phyloP scores from a whole-genome alignment of 495 filamentous ascomycete genomes.

The Collariella sp. region DNA sequence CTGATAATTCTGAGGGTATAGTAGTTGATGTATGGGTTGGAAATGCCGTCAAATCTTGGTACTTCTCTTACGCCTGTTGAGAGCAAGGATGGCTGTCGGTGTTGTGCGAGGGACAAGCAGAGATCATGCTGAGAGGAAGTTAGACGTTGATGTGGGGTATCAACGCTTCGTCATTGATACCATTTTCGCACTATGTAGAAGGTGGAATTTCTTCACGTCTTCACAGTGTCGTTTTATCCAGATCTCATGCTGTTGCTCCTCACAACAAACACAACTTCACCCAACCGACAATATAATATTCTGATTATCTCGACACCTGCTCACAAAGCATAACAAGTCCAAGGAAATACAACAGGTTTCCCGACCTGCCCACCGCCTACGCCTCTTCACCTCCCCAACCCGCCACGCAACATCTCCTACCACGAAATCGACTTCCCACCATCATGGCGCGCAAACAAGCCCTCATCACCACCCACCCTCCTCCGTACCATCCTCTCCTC shows the following conservation, averaged over 20 bases:
- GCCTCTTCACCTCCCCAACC: conserved; percentile 43
- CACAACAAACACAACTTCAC: too few species aligned
- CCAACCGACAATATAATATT: too few species aligned
- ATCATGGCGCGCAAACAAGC: conserved; percentile 57
- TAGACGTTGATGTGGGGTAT: background rate
- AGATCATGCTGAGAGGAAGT: background rate
- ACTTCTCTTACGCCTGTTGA: too few species aligned
- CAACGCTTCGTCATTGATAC: background rate
- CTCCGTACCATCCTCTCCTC: conserved; percentile 25
- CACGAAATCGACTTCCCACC: conserved; percentile 84
- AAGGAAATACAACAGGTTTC: too few species aligned
- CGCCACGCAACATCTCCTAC: conserved; percentile 51
- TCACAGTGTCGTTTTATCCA: background rate
- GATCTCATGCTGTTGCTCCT: too few species aligned
- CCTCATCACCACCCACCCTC: conserved; percentile 23
- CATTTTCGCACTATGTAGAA: background rate
- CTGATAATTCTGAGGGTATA: too few species aligned
- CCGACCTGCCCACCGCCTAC: conserved; percentile 73
- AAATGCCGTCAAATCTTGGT: too few species aligned
- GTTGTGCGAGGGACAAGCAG: too few species aligned
- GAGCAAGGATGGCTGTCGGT: too few species aligned
- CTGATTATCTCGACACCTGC: too few species aligned
- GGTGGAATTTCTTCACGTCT: background rate
- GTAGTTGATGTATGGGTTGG: too few species aligned
- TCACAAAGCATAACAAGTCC: too few species aligned